phyloP scores from a whole-genome alignment of 2,329 filamentous ascomycete genomes.

The Colletotrichum limetticola region DNA sequence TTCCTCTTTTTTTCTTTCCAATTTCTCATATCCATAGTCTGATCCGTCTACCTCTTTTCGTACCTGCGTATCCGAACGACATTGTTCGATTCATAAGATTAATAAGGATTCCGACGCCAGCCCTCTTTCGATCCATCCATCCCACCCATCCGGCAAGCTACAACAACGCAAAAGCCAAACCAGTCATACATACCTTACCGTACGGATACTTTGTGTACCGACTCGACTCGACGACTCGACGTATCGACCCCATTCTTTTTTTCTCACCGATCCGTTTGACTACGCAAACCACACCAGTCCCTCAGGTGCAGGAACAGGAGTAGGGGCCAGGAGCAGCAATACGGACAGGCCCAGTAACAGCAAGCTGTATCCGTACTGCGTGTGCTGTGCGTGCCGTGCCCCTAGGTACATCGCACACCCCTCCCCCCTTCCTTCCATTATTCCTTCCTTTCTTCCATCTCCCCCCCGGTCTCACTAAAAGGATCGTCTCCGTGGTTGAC shows the following conservation, averaged over 20 bases:
- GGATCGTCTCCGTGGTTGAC: constrained; percentile 35
- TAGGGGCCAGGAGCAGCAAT: neutral
- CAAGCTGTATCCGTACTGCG: neutral
- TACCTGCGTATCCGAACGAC: neutral
- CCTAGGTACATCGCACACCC: neutral
- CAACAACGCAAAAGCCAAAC: neutral
- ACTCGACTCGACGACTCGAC: neutral
- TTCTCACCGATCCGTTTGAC: constrained; percentile 22
- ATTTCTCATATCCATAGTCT: neutral
- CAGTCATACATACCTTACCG: neutral
- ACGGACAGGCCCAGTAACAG: neutral
- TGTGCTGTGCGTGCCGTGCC: neutral
- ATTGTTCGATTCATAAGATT: constrained; percentile 19
- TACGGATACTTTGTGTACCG: neutral
- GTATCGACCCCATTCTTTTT: neutral
- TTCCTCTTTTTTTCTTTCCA: neutral
- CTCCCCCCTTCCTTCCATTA: constrained; percentile 8
- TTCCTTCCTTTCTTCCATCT: constrained; percentile 15
- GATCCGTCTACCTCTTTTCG: neutral
- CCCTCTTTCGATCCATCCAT: neutral
- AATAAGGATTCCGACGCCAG: constrained; percentile 14
- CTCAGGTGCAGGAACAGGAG: neutral
- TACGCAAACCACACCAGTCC: constrained; percentile 2
- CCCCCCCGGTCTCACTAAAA: constrained; percentile 34
- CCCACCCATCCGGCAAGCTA: neutral